phyloP scores from a whole-genome alignment of 2,329 filamentous ascomycete species.

The Fusarium succisae region DNA sequence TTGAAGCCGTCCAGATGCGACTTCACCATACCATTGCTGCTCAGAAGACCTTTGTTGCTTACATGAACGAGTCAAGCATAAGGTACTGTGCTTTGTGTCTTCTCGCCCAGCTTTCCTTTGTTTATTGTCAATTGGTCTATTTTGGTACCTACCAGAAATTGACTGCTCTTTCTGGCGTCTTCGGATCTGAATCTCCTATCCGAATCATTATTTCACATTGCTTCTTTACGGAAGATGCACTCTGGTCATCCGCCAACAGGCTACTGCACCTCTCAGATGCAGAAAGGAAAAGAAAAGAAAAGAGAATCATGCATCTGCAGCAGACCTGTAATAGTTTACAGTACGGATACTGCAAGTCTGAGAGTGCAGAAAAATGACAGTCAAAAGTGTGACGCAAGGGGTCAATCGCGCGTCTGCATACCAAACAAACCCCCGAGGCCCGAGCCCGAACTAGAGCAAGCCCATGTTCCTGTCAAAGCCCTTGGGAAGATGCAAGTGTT shows the following conservation, averaged over 20 bases:
- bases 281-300: conserved; percentile 26
- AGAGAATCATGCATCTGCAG: conserved; percentile 6
- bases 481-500: conserved; percentile 29
- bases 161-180: neutral
- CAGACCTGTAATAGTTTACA: neutral
- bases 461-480: conserved; percentile 28
- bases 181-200: neutral
- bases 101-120: conserved; percentile 11
- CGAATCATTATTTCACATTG: conserved; percentile 25
- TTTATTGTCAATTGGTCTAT: conserved; percentile 6
- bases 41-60: conserved; percentile 2
- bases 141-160: neutral
- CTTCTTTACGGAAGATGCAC: conserved; percentile 21
- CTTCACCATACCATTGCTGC: conserved; percentile 22
- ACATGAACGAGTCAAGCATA: conserved; percentile 5
- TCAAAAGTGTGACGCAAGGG: conserved; percentile 38
- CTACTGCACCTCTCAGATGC: neutral
- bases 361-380: neutral
- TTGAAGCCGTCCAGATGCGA: conserved; percentile 11
- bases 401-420: conserved; percentile 34
- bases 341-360: conserved; percentile 13
- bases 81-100: neutral
- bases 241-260: conserved; percentile 12
- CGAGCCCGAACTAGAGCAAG: conserved; percentile 23
- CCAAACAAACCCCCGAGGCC: conserved; percentile 34